phyloP scores from a whole-genome alignment of 257 asterid species.

The Salvia hispanica region DNA sequence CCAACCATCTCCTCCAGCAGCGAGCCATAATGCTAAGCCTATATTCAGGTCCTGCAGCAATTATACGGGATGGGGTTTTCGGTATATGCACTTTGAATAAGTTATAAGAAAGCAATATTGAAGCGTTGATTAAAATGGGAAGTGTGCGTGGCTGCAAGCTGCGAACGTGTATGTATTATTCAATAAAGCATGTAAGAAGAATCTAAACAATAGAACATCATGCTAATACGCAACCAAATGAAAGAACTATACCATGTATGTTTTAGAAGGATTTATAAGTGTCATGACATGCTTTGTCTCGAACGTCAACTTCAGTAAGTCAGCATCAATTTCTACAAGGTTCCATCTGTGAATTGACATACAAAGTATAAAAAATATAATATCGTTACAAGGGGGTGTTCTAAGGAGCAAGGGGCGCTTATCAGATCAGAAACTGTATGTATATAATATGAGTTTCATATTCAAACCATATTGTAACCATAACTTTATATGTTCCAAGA shows the following conservation, averaged over 20 bases:
- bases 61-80: not conserved
- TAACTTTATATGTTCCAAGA: not conserved
- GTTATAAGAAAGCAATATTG: not conserved
- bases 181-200: not conserved
- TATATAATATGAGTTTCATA: not conserved
- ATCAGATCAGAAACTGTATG: not conserved
- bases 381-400: too few species aligned
- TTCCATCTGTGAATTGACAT: conserved; percentile 76
- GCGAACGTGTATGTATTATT: not conserved
- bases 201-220: conserved; percentile 18
- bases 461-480: not conserved
- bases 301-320: conserved; percentile 59
- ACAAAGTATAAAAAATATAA: not conserved
- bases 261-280: conserved; percentile 84
- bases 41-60: conserved; percentile 84
- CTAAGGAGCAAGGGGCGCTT: not conserved
- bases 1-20: conserved; percentile 90
- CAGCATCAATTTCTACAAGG: conserved; percentile 91
- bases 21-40: conserved; percentile 93
- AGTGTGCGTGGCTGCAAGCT: not conserved
- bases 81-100: not conserved
- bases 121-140: not conserved
- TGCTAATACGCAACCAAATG: conserved; percentile 10
- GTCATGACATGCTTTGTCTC: conserved; percentile 84
- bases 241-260: conserved; percentile 76